These are phyloP conservation scores for Cladosporium halotolerans DNA, from an alignment of 2,329 filamentous ascomycete genomes.

Conservation along the genomic window DNA sequence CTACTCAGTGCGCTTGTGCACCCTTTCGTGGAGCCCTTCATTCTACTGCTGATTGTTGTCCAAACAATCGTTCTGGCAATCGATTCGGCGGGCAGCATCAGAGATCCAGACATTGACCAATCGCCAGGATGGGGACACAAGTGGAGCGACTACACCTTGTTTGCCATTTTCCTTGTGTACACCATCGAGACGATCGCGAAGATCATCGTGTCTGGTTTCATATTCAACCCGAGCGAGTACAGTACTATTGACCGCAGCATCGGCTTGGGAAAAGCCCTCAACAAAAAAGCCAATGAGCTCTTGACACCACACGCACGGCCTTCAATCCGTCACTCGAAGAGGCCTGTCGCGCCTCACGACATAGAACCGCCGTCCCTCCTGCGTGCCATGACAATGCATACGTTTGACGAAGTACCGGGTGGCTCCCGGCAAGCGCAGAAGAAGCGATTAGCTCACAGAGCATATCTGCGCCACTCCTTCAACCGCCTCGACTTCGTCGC, in stretches of 20 bases:
- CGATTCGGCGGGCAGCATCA: constrained; percentile 61
- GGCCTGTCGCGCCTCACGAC: constrained; percentile 34
- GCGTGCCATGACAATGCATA: constrained; percentile 33
- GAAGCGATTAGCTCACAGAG: constrained; percentile 77
- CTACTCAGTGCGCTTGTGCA: constrained; percentile 82
- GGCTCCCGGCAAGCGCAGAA: constrained; percentile 72
- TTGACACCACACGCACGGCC: constrained; percentile 76
- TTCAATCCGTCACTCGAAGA: constrained; percentile 43
- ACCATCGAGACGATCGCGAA: constrained; percentile 77
- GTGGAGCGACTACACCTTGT: constrained; percentile 70
- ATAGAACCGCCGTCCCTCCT: constrained; percentile 27
- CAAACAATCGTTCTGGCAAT: constrained; percentile 85
- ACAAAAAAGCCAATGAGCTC: constrained; percentile 68
- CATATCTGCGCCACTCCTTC: constrained; percentile 90
- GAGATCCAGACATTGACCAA: constrained; percentile 42
- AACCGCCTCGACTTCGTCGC: constrained; percentile 93
- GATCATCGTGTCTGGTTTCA: constrained; percentile 85
- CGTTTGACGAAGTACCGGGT: constrained; percentile 43
- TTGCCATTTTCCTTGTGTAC: constrained; percentile 81
- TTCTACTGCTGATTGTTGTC: constrained; percentile 78
- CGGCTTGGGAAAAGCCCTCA: constrained; percentile 66
- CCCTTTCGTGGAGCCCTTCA: constrained; percentile 76
- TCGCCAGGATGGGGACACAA: constrained; percentile 59
- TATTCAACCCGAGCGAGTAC: constrained; percentile 86
- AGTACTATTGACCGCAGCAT: constrained; percentile 78